Percentiles rank a stretch among this genome's conserved stretches.
Evolutionary conservation across 257 asterid species (phyloP).

Genomic region (Nicotiana sylvestris): DNA sequence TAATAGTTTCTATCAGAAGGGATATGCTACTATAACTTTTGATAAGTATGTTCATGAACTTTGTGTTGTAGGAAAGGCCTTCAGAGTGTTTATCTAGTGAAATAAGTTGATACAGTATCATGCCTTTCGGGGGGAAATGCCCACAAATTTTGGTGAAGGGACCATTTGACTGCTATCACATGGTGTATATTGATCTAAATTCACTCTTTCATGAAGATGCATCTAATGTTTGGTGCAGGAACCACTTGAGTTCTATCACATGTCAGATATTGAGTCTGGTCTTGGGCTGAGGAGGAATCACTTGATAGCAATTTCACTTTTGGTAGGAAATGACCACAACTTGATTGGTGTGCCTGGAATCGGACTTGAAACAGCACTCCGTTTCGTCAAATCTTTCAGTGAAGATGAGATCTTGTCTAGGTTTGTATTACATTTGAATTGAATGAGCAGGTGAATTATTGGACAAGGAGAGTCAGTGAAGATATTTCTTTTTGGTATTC

Average conservation of each 20-base stretch:
- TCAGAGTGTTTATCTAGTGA: background rate
- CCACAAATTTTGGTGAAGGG: background rate
- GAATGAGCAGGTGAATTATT: background rate
- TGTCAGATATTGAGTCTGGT: slow-evolving; percentile 76
- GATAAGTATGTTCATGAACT: background rate
- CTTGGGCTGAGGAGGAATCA: slow-evolving; percentile 80
- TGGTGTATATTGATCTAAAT: background rate
- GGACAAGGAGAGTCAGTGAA: background rate
- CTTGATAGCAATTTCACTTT: slow-evolving; percentile 76
- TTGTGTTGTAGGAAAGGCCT: background rate
- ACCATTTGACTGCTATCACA: background rate
- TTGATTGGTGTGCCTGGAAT: slow-evolving; percentile 72
- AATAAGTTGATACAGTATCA: background rate
- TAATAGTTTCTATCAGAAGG: background rate
- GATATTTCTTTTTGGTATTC: background rate
- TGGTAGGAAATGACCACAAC: slow-evolving; percentile 93
- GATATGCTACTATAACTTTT: background rate
- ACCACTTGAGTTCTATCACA: slow-evolving; percentile 81
- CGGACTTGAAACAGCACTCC: slow-evolving; percentile 79
- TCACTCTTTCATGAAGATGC: background rate
- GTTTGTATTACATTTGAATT: slow-evolving; percentile 27
- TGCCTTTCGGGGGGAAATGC: background rate
- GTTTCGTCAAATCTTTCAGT: slow-evolving; percentile 66
- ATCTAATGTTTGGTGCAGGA: slow-evolving; percentile 49
- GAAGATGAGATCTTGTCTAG: slow-evolving; percentile 69